Evolutionary conservation across 1,139 yeast genomes (phyloP).

Genomic region (Nakaseomyces nivariensis): DNA sequence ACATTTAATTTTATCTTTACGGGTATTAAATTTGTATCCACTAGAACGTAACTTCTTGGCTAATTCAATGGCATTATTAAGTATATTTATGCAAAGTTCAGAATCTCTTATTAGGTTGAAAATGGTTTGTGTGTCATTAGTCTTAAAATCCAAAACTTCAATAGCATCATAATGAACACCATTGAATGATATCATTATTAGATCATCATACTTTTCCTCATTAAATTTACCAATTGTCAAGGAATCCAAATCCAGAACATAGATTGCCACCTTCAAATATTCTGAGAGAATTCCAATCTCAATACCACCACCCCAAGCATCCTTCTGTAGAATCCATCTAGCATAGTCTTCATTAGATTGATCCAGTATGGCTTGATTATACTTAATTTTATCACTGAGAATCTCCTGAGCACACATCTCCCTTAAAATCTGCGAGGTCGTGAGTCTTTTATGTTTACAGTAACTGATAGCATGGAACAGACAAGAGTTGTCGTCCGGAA

Average conservation of each 20-base stretch:
- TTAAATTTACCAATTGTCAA: constrained; percentile 51
- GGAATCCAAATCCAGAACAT: constrained; percentile 61
- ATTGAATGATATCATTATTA: constrained; percentile 49
- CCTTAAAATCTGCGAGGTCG: constrained; percentile 18
- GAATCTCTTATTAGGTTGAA: constrained; percentile 29
- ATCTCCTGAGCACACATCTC: constrained; percentile 30
- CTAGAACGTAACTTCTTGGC: constrained; percentile 39
- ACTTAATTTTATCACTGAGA: constrained; percentile 35
- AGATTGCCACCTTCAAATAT: constrained; percentile 43
- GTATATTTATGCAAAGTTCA: constrained; percentile 26
- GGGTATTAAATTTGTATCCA: constrained; percentile 61
- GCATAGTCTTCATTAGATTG: constrained; percentile 42
- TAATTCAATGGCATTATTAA: constrained; percentile 35
- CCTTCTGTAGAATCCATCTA: constrained; percentile 50
- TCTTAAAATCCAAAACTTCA: constrained; percentile 30
- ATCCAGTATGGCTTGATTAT: constrained; percentile 53
- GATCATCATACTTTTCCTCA: constrained; percentile 33
- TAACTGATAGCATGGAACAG: constrained; percentile 60
- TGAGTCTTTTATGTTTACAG: constrained; percentile 35
- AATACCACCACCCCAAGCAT: constrained; percentile 83
- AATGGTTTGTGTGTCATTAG: constrained; percentile 28
- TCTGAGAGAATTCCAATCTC: constrained; percentile 59
- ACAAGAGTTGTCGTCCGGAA: constrained; percentile 77
- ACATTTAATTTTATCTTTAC: constrained; percentile 50
- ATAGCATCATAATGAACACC: constrained; percentile 74